Conservation (phyloP, 345 rosid genomes). For the Murraya paniculata region DNA sequence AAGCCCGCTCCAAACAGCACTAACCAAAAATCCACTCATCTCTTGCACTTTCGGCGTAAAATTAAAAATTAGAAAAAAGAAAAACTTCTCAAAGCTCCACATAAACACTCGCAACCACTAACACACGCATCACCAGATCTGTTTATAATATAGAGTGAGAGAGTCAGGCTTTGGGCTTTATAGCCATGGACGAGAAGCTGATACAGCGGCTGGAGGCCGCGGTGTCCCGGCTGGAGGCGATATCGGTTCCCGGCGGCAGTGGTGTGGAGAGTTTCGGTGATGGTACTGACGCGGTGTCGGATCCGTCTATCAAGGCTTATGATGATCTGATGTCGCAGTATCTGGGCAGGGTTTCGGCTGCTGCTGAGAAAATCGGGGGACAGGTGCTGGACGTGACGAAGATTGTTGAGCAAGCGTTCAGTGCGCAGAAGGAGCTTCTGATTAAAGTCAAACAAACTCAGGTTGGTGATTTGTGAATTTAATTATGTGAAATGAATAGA, state of each 20-base stretch:
- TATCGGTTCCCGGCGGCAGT: slow-evolving; percentile 37
- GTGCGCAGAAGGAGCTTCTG: slow-evolving; percentile 64
- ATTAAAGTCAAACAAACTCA: slow-evolving; percentile 62
- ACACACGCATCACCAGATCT: slow-evolving; percentile 20
- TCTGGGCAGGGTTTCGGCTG: slow-evolving; percentile 49
- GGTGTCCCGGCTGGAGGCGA: slow-evolving; percentile 66
- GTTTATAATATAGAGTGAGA: neutral
- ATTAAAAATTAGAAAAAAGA: neutral
- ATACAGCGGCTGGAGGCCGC: slow-evolving; percentile 76
- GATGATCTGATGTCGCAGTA: slow-evolving; percentile 60
- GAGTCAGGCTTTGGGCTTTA: neutral
- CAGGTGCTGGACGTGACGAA: slow-evolving; percentile 70
- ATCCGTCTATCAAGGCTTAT: slow-evolving; percentile 79
- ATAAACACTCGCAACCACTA: neutral
- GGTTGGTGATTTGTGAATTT: slow-evolving; percentile 29
- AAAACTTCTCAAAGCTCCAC: slow-evolving; percentile 11
- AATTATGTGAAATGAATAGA: neutral
- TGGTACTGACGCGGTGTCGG: slow-evolving; percentile 33
- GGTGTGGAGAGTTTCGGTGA: slow-evolving; percentile 15
- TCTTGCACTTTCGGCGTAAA: slow-evolving; percentile 15
- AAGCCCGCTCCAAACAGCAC: slow-evolving; percentile 6
- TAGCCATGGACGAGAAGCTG: slow-evolving; percentile 71
- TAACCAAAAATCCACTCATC: slow-evolving; percentile 5
- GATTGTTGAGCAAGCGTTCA: slow-evolving; percentile 64
- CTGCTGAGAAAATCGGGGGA: slow-evolving; percentile 93